These are phyloP conservation scores for Agaricales sp. DNA, from an alignment of 1,284 basidiomycete genomes.

Conservation along the genomic window DNA sequence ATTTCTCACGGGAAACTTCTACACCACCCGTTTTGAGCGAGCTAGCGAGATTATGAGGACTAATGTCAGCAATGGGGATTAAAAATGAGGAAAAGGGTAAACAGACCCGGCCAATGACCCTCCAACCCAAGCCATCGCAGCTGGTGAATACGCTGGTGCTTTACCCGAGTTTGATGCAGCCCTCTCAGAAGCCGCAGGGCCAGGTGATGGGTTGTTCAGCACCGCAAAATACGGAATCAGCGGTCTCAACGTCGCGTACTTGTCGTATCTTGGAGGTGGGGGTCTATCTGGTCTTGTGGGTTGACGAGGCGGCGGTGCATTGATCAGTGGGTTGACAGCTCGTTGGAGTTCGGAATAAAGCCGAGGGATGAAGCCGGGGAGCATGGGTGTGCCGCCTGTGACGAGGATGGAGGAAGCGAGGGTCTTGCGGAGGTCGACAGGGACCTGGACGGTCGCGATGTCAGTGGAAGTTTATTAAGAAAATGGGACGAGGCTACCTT, in stretches of 20 bases:
- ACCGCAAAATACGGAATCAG: constrained; percentile 67
- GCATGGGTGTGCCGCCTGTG: constrained; percentile 81
- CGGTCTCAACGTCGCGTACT: constrained; percentile 61
- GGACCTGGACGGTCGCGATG: constrained; percentile 43
- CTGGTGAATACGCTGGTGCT: constrained; percentile 78
- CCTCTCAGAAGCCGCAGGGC: constrained; percentile 29
- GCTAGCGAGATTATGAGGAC: no score
- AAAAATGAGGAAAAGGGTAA: constrained; percentile 7
- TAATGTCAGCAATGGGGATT: constrained; percentile 5
- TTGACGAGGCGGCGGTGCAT: constrained; percentile 19
- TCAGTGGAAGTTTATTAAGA: background rate
- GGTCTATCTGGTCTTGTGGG: constrained; percentile 28
- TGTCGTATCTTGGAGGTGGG: constrained; percentile 47
- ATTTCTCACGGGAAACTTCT: constrained; percentile 75
- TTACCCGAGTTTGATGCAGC: constrained; percentile 57
- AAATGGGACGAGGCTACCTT: constrained; percentile 38
- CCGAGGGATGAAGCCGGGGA: constrained; percentile 87
- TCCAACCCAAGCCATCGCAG: constrained; percentile 83
- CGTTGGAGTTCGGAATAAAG: constrained; percentile 68
- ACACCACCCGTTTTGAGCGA: constrained; percentile 75
- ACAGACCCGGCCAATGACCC: constrained; percentile 83
- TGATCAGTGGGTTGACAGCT: constrained; percentile 38
- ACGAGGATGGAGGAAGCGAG: constrained; percentile 78
- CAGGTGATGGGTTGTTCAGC: constrained; percentile 70
- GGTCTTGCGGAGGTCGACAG: constrained; percentile 78